Evolutionary conservation across 495 filamentous ascomycete genomes (phyloP).

Genomic region (Parmelia sp.): DNA sequence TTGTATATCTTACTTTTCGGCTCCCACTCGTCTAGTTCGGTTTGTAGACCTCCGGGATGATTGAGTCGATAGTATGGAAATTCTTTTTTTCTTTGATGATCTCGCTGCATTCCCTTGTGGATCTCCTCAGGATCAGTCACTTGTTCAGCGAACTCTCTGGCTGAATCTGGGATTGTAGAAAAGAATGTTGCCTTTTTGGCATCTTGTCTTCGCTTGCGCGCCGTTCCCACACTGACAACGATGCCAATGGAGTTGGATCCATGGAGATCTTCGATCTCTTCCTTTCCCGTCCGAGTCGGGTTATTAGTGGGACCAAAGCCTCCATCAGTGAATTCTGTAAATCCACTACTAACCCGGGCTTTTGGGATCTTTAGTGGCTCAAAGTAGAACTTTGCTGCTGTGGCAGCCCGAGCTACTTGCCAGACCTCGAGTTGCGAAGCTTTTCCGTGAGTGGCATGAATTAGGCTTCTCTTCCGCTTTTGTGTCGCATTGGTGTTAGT

Average conservation of each 20-base stretch:
- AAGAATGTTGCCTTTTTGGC: constrained; percentile 2
- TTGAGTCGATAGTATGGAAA: constrained; percentile 18
- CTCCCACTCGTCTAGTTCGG: constrained; percentile 15
- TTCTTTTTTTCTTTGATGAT: neutral
- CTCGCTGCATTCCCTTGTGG: neutral
- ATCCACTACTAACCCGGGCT: neutral
- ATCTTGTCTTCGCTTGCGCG: neutral
- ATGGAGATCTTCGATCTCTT: constrained; percentile 20
- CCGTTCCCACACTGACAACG: constrained; percentile 26
- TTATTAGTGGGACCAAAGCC: constrained; percentile 21
- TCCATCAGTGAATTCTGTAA: constrained; percentile 14
- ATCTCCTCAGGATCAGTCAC: constrained; percentile 5
- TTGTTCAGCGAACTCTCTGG: neutral
- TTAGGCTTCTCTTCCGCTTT: neutral
- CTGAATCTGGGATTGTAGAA: constrained; percentile 3
- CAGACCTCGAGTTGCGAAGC: constrained; percentile 20
- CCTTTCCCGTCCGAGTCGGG: constrained; percentile 6
- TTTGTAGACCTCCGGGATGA: constrained; percentile 1
- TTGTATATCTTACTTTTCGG: constrained; percentile 4
- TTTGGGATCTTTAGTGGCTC: constrained; percentile 15
- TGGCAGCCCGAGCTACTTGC: constrained; percentile 27
- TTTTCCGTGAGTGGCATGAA: constrained; percentile 10
- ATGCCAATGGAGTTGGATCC: constrained; percentile 11
- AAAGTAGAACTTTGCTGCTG: constrained; percentile 23
- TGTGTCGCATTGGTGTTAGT: neutral